Conservation (phyloP, 2,329 filamentous ascomycete species). For the Hymenoscyphus infarciens region DNA sequence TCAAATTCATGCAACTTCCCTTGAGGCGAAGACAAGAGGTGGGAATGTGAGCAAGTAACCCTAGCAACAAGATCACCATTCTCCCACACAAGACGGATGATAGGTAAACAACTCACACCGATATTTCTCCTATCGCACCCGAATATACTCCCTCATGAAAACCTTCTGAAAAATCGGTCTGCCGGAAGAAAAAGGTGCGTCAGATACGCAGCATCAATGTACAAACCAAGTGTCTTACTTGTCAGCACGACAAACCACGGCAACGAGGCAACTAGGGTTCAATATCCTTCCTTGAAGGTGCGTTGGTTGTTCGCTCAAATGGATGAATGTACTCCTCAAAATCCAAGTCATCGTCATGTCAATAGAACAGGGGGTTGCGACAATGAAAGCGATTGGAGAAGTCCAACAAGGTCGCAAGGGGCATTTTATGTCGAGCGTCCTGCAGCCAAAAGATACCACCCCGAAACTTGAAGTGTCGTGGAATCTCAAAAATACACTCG, state of each 20-base stretch:
- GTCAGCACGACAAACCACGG: not conserved
- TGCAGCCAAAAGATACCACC: not conserved
- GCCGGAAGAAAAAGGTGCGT: not conserved
- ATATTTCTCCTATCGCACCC: not conserved
- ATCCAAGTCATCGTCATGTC: not conserved
- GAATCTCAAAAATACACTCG: not conserved
- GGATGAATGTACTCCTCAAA: not conserved
- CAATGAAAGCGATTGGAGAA: not conserved
- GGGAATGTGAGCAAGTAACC: not conserved
- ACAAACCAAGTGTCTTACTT: constrained; percentile 1
- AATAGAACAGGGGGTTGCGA: too few relatives aligned
- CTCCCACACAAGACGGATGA: not conserved
- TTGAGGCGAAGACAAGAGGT: not conserved
- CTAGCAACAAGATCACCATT: not conserved
- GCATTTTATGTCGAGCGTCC: not conserved
- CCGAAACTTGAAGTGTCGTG: not conserved
- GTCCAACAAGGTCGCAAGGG: not conserved
- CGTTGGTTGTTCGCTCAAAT: not conserved
- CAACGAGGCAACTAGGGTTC: not conserved
- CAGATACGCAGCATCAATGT: not conserved
- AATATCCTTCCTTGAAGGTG: not conserved
- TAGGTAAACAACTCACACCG: not conserved
- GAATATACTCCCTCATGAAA: not conserved
- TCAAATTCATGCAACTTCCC: constrained; percentile 3
- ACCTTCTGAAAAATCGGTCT: not conserved